Evolutionary conservation across 2,329 filamentous ascomycete genomes (phyloP).

Genomic region (Tolypocladium guangdongense): DNA sequence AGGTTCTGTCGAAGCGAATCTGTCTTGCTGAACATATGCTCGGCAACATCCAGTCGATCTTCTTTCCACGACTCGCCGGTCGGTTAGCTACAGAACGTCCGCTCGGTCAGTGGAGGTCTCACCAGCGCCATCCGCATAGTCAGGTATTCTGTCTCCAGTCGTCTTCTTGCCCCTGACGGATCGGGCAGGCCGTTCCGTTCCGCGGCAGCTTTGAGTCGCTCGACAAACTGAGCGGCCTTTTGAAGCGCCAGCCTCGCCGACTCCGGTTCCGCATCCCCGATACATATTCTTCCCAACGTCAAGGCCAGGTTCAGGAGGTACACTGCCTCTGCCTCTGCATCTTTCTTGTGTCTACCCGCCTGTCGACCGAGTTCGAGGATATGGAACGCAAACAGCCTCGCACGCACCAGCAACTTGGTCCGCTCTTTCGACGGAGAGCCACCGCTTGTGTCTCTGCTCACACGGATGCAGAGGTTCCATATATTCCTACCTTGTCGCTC

Average conservation of each 20-base stretch:
- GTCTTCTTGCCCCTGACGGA: constrained; percentile 6
- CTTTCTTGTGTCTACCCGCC: constrained; percentile 14
- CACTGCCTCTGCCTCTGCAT: constrained; percentile 27
- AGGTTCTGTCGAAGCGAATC: constrained; percentile 25
- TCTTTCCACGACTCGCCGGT: constrained; percentile 59
- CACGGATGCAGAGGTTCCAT: constrained; percentile 56
- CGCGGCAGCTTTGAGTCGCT: constrained; percentile 7
- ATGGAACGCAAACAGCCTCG: constrained; percentile 51
- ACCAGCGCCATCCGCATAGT: constrained; percentile 58
- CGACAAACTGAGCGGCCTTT: constrained; percentile 46
- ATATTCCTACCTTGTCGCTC: constrained; percentile 46
- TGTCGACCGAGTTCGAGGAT: constrained; percentile 49
- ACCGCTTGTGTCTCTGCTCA: constrained; percentile 21
- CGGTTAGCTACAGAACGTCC: constrained; percentile 6
- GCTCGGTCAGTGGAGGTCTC: constrained; percentile 14
- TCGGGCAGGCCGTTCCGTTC: neutral
- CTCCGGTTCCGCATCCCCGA: constrained; percentile 43
- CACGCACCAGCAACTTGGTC: constrained; percentile 23
- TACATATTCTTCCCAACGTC: constrained; percentile 44
- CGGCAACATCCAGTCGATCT: constrained; percentile 61
- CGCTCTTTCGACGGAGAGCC: constrained; percentile 9
- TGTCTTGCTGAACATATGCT: constrained; percentile 62
- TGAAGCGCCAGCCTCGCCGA: constrained; percentile 52
- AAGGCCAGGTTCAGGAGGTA: constrained; percentile 58
- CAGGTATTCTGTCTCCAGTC: constrained; percentile 50